Base-by-base conservation (phyloP, 805 yeast species). In the Yarrowia osloensis region DNA sequence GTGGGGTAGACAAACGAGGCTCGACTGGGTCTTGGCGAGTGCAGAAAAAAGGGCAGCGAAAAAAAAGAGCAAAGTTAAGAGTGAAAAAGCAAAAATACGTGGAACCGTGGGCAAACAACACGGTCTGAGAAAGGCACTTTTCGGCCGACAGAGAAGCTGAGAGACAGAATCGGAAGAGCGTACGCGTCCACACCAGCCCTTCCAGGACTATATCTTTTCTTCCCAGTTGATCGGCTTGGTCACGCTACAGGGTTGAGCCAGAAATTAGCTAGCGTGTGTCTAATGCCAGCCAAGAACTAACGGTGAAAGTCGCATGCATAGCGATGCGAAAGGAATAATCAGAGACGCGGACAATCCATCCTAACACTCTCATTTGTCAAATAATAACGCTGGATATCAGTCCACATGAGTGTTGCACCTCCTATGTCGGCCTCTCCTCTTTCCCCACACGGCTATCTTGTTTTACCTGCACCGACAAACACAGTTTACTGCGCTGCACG, bases 391-490 rank as follows among this genome's bases (percentile, higher is more conserved):
- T 26, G 21, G 29, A 46, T 7, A 49, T 49, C 55, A 49, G 55
- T 50, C 40, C 57, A 50, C 57, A 50, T 50, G 57, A 50, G 57
- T 9, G n/a, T 33, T 33, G 57, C 57, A 50, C 40, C 57, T 50
- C 57, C 57, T 31, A 37, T 35, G 44, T 37, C 24, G 15, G 21
- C 15, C 61, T 54, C 44, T 54, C 31, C 46, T 35, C 46, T 39
- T 54, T 54, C 62, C 62, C 62, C 62, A 54, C 62, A 37, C 62
- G 62, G 62, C 46, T 54, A 54, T 37, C 46, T 54, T 37, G 31
- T 54, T 54, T 54, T 24, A 37, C 26, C 46, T 54, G 46, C 46
- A 37, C 46, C 44, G 42, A 26, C 17, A 22, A 29, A n/a, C 28
- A 37, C 24, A 17, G 35, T 54, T 54, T 24, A 11, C 22, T 35